Evolutionary conservation across 2,329 filamentous ascomycete species (phyloP).

Genomic region (Cladosporium sphaerospermum): DNA sequence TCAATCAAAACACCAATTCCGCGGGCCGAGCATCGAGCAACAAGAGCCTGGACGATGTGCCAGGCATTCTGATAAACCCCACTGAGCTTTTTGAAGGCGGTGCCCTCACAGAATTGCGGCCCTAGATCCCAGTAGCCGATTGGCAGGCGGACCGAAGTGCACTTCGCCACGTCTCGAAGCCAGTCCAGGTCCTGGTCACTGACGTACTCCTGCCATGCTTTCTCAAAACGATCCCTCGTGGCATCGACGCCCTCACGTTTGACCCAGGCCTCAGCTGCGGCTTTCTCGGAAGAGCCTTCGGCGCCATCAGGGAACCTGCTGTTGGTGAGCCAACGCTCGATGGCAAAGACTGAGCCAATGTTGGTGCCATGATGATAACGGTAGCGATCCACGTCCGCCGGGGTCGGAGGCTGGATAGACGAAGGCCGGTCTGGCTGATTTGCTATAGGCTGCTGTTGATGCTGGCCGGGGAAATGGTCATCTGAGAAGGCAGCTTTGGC

Average conservation of each 20-base stretch:
- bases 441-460: slow-evolving; percentile 18
- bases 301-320: slow-evolving; percentile 44
- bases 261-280: slow-evolving; percentile 45
- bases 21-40: slow-evolving; percentile 38
- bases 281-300: slow-evolving; percentile 46
- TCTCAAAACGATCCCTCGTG: slow-evolving; percentile 47
- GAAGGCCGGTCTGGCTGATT: slow-evolving; percentile 19
- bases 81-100: slow-evolving; percentile 46
- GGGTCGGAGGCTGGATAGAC: slow-evolving; percentile 33
- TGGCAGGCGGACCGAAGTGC: slow-evolving; percentile 54
- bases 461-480: slow-evolving; percentile 12
- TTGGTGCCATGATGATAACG: slow-evolving; percentile 56
- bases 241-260: slow-evolving; percentile 42
- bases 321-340: slow-evolving; percentile 52
- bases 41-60: slow-evolving; percentile 43
- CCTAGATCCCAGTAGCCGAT: slow-evolving; percentile 56
- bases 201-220: slow-evolving; percentile 48
- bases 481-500: slow-evolving; percentile 30
- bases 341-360: slow-evolving; percentile 53
- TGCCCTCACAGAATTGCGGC: slow-evolving; percentile 43
- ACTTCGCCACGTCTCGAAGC: slow-evolving; percentile 47
- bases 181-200: slow-evolving; percentile 48
- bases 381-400: slow-evolving; percentile 45
- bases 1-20: slow-evolving; percentile 55
- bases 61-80: slow-evolving; percentile 50